Evolutionary conservation across 208 protist genomes (phyloP).

Genomic region (Trypanosoma conorhini): DNA sequence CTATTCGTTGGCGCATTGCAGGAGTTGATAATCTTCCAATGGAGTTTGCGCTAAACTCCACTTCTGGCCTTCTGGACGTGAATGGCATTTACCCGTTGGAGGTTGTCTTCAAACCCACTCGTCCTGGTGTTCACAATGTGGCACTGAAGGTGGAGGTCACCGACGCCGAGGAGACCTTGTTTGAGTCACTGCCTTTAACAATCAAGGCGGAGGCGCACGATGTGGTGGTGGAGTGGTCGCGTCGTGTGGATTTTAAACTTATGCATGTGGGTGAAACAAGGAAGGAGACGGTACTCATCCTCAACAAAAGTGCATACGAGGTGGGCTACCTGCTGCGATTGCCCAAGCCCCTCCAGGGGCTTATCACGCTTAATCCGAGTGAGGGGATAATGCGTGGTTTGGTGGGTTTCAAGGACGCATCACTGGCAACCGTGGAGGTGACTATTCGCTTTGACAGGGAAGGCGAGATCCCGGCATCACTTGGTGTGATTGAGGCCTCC

Average conservation of each 20-base stretch:
- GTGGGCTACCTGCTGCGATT: conserved; percentile 88
- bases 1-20: conserved; percentile 71
- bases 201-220: conserved; percentile 93
- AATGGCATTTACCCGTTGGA: conserved; percentile 51
- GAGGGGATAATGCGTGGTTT: conserved; percentile 77
- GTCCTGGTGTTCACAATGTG: conserved; percentile 74
- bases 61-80: conserved; percentile 69
- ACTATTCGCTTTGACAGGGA: conserved; percentile 73
- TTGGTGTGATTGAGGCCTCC: conserved; percentile 82
- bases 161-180: conserved; percentile 45
- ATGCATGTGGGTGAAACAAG: conserved; percentile 89
- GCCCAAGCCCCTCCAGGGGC: conserved; percentile 62
- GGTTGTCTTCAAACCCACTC: conserved; percentile 67
- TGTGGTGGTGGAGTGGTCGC: conserved; percentile 91
- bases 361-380: conserved; percentile 61
- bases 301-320: conserved; percentile 96
- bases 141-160: conserved; percentile 60
- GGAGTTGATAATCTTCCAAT: conserved; percentile 61
- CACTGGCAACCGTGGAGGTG: conserved; percentile 81
- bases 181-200: conserved; percentile 71
- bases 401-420: conserved; percentile 85
- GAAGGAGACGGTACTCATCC: conserved; percentile 71
- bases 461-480: conserved; percentile 67
- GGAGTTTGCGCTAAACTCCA: conserved; percentile 72
- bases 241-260: conserved; percentile 89